Conservation (phyloP, 192 early-diverging fungal genomes). For the Backusella psychrophila region DNA sequence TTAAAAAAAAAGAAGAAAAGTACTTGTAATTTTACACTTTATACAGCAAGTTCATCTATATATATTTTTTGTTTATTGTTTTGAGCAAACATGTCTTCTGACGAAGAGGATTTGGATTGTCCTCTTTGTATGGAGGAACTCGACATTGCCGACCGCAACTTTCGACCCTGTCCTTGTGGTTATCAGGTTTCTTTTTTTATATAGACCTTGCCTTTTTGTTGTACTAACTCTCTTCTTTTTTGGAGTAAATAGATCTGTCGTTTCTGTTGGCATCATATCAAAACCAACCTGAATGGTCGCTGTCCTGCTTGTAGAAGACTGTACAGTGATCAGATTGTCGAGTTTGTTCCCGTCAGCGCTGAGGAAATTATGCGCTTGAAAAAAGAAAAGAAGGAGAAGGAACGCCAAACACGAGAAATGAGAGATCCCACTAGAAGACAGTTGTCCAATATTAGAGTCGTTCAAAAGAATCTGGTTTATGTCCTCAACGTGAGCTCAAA, state of each 20-base stretch:
- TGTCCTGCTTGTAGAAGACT: conserved; percentile 94
- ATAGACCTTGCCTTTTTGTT: neutral
- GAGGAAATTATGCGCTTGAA: conserved; percentile 85
- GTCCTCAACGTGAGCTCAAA: conserved; percentile 88
- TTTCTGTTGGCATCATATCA: conserved; percentile 99
- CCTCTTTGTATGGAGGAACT: conserved; percentile 99
- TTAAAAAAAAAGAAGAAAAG: neutral
- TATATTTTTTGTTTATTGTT: neutral
- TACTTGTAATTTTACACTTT: neutral
- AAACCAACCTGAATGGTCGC: conserved; percentile 86
- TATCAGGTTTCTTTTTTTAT: conserved; percentile 74
- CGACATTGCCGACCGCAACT: conserved; percentile 93
- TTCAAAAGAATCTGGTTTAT: conserved; percentile 97
- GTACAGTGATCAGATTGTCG: conserved; percentile 86
- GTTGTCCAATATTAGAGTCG: conserved; percentile 87
- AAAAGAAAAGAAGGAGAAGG: conserved; percentile 77
- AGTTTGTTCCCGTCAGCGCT: conserved; percentile 85
- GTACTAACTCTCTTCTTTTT: neutral
- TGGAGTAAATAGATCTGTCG: conserved; percentile 81
- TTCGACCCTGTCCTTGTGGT: conserved; percentile 97
- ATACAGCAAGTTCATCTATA: neutral
- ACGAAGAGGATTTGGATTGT: conserved; percentile 94
- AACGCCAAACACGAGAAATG: conserved; percentile 87
- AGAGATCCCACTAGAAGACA: conserved; percentile 71
- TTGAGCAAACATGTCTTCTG: conserved; percentile 44